Evolutionary conservation across 129 eudicot genomes (phyloP), one percentile per base, ranked within the genome.

Genomic region (Rutidosis leptorrhynchoides): DNA sequence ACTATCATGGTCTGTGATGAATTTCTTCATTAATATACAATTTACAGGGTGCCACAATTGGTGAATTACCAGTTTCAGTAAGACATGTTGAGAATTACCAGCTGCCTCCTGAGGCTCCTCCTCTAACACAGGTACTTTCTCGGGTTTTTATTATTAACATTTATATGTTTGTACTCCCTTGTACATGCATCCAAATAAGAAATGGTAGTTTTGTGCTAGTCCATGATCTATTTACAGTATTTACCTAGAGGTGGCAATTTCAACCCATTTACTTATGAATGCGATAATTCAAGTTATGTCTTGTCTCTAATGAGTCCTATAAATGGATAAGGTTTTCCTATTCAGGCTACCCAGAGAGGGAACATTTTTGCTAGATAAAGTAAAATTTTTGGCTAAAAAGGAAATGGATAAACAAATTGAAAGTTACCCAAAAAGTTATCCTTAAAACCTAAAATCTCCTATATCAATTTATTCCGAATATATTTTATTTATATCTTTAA

Each of bases 41-140:
- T 49, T 37, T 22, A 68, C 58, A 86, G 93, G 93, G 88, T 59
- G 83, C 87, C 64, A 81, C 79, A n/a, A 79, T 87, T 67, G 83
- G 60, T 0, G 69, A 67, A 55, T 60, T 51, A 46, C 21, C 85
- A 0, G 83, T 84, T 62, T 56, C 85, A 28, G 77, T 87, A 71
- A 59, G 65, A 52, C 80, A 52, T 2, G 85, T 65, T 28, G 83
- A 81, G 66, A 74, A 81, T 43, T 87, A 87, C 69, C 70, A 79
- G 61, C 80, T 84, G 73, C 95, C 95, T 74, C 80, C 46, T 0
- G 46, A 40, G 46, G 46, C 46, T 40, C 46, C n/a, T 2, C 46
- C n/a, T 2, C 58, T 78, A 46, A 72, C 55, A 33, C 46, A 37
- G 35, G 89, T 86, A 78, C 69, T 85, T 64, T 62, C 51, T 28